Evolutionary conservation across 768 basidiomycete species (phyloP), one percentile per base, ranked within the genome.

Genomic region (Infundibulicybe gibba): DNA sequence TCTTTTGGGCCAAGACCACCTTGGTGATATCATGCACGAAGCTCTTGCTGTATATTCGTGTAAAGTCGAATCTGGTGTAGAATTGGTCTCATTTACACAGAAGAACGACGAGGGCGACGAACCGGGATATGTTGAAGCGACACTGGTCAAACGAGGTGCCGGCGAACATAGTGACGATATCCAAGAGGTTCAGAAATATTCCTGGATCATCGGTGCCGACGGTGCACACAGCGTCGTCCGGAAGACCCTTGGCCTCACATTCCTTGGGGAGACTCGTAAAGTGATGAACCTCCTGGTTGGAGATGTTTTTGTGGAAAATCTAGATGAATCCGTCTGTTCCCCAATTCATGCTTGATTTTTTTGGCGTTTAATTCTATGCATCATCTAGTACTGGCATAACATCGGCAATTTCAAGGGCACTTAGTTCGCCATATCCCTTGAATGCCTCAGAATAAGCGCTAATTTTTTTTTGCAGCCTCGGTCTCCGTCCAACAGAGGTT

Each of bases 191-290:
- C 41, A 56, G 5, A 49, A 45, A 3, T 69, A 61, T 39, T 63
- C 62, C 8, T 76, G 65, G 60, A 58, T 76, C 45, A 60, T 77
- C 44, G 75, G 75, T 5, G 60, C 70, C 1, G 75, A 77, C 53
- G 74, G 74, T 5, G 74, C 71, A 1, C 66, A 63, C 30, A 68
- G 73, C 32, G 55, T 65, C 15, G 68, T 74, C n/a, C 60, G 75
- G 47, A 74, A 74, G 43, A 54, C 59, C 38, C 57, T 72, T 2
- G 70, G 70, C 6, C 49, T 75, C 6, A 52, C 61, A 2, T 76
- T 77, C 38, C 42, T 68, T 13, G 74, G 75, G 9, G 69, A 72
- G 49, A 70, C 70, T 1, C 51, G 64, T 21, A 50, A 51, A 11
- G 57, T 63, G 5, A 64, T 69, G 43, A 61, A 60, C 33, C 62